A percentile compares a stretch with the other conserved stretches of the same genome.
These are phyloP conservation scores for Phytophthora pluvialis DNA, from an alignment of 352 stramenopile genomes.

Conservation along the genomic window DNA sequence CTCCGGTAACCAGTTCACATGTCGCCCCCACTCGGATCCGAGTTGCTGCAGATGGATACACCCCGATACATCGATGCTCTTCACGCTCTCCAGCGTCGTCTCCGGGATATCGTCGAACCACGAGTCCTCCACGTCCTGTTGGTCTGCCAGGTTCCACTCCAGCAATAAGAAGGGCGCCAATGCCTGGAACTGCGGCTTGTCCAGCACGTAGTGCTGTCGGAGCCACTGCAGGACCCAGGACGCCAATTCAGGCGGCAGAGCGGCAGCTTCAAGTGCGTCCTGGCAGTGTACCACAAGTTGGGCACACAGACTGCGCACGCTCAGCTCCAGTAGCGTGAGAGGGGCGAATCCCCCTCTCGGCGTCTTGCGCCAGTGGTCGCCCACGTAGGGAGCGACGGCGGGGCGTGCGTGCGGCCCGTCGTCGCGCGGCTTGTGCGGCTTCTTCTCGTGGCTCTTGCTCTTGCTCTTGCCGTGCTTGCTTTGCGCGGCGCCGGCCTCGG, in stretches of 20 bases:
- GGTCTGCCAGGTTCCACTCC: slow-evolving; percentile 63
- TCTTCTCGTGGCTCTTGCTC: slow-evolving; percentile 25
- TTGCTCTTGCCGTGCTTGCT: slow-evolving; percentile 20
- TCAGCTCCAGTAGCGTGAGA: slow-evolving; percentile 63
- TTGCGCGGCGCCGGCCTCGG: slow-evolving; percentile 2
- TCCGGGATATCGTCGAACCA: slow-evolving; percentile 71
- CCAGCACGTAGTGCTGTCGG: slow-evolving; percentile 57
- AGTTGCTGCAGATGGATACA: slow-evolving; percentile 62
- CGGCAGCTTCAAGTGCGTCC: slow-evolving; percentile 17
- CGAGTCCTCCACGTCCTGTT: slow-evolving; percentile 56
- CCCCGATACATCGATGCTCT: slow-evolving; percentile 61
- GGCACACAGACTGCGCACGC: slow-evolving; percentile 57
- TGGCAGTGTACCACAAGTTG: slow-evolving; percentile 47
- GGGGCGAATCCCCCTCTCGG: slow-evolving; percentile 45
- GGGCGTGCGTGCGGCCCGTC: neutral
- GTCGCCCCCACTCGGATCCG: slow-evolving; percentile 39
- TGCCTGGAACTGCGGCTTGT: slow-evolving; percentile 60
- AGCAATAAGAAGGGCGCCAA: slow-evolving; percentile 59
- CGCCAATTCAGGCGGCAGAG: slow-evolving; percentile 53
- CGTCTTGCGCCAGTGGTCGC: slow-evolving; percentile 59
- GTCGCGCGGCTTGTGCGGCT: slow-evolving; percentile 9
- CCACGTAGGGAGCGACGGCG: slow-evolving; percentile 41
- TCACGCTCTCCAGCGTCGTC: slow-evolving; percentile 52
- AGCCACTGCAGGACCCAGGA: slow-evolving; percentile 57
- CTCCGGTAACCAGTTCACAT: slow-evolving; percentile 45